Base-by-base conservation (phyloP, 305 asterid species). In the Lippia alba region DNA sequence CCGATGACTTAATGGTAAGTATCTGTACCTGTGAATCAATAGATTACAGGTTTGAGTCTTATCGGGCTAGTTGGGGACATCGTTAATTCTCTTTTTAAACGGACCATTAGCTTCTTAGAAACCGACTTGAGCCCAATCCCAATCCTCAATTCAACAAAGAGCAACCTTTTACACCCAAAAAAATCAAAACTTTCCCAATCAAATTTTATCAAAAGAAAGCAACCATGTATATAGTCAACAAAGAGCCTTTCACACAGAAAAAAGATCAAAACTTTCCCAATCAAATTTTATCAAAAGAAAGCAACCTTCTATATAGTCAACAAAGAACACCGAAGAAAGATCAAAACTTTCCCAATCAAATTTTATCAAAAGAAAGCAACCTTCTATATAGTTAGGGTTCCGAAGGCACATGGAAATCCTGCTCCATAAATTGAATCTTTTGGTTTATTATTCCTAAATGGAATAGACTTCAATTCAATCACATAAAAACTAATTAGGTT, bases 91-190 rank as follows among this genome's bases (percentile, higher is more conserved):
- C n/a, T n/a, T n/a, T n/a, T n/a, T n/a, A n/a, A n/a, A n/a, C n/a
- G n/a, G n/a, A n/a, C 81, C 71, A 74, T 78, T 56, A 54, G 73
- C 24, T 66, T 60, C 67, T 57, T 72, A 61, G 80, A 24, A 54
- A 72, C 56, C 53, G 46, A 34, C 33, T 44, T 67, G 55, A 73
- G 62, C 75, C 76, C 77, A 60, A 56, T 77, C 64, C 48, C 64
- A 73, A 64, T 71, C 61, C 56, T 58, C 65, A 60, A 68, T 1
- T 71, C 74, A 53, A 51, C 11, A 17, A 34, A 50, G 64, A 10
- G 39, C 74, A 63, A 40, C 63, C 49, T 51, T 20, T 36, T 18
- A 71, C 75, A 56, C 72, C 58, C 40, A 32, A 74, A 68, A 76
- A 32, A 74, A 36, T 58, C 39, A 48, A 67, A 70, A 60, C 50